Conservation (phyloP, 352 stramenopile genomes). For the Phytophthora macrochlamydospora region DNA sequence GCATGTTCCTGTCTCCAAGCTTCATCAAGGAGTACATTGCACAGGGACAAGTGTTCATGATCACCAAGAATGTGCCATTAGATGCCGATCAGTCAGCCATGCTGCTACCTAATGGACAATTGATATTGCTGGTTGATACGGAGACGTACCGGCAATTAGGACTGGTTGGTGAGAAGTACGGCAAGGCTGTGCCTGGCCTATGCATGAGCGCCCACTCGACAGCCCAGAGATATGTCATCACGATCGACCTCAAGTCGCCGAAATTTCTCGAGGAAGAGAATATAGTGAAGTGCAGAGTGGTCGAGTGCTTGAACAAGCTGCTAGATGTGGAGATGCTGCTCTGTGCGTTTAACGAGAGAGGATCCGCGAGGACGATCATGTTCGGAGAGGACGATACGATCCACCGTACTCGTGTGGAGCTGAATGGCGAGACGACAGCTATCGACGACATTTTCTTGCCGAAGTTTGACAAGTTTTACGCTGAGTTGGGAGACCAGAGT, state of each 20-base stretch:
- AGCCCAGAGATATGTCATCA: conserved; percentile 64
- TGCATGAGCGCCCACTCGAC: conserved; percentile 25
- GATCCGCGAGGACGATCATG: conserved; percentile 61
- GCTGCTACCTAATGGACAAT: conserved; percentile 67
- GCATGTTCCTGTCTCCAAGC: conserved; percentile 55
- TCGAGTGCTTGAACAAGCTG: conserved; percentile 55
- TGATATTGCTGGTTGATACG: conserved; percentile 69
- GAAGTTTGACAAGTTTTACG: conserved; percentile 53
- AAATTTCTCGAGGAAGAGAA: conserved; percentile 33
- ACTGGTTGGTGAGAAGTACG: conserved; percentile 71
- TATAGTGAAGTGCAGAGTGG: conserved; percentile 43
- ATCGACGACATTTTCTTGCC: conserved; percentile 62
- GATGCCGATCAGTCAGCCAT: conserved; percentile 61
- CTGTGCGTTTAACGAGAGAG: conserved; percentile 72
- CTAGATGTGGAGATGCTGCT: conserved; percentile 74
- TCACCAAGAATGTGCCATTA: conserved; percentile 77
- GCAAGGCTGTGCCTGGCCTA: conserved; percentile 29
- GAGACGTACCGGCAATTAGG: conserved; percentile 77
- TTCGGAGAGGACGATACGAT: conserved; percentile 75
- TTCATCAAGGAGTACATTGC: conserved; percentile 72
- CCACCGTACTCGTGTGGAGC: conserved; percentile 63
- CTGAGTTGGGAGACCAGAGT: conserved; percentile 13
- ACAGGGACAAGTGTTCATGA: conserved; percentile 63
- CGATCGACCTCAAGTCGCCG: conserved; percentile 60
- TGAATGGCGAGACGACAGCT: conserved; percentile 50